Conservation (phyloP, 139 green algal genomes). For the Volvox reticuliferus region DNA sequence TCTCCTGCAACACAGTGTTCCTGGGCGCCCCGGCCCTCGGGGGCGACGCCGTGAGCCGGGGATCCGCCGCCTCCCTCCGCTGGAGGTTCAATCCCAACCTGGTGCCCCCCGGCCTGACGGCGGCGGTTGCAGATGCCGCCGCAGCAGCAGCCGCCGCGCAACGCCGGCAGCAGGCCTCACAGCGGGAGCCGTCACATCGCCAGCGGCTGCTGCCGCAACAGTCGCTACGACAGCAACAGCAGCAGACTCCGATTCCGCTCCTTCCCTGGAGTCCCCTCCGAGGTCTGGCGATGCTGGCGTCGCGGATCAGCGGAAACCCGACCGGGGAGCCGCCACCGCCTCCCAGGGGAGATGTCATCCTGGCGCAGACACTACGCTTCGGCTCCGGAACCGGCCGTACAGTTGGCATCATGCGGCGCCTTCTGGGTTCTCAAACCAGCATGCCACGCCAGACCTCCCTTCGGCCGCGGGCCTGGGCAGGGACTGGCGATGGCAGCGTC, state of each 20-base stretch:
- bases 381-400: neutral
- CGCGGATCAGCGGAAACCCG: neutral
- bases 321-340: neutral
- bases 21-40: neutral
- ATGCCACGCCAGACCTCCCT: neutral
- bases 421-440: neutral
- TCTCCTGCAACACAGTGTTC: neutral
- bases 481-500: neutral
- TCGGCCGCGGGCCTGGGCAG: neutral
- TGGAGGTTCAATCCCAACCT: slow-evolving; percentile 35
- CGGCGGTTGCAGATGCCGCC: neutral
- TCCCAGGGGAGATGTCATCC: neutral
- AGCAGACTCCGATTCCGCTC: neutral
- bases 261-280: neutral
- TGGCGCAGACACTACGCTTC: neutral
- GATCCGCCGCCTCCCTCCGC: neutral
- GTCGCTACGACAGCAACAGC: neutral
- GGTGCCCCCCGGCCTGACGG: neutral
- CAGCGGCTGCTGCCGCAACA: slow-evolving; percentile 2
- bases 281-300: neutral
- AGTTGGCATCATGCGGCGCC: neutral
- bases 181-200: neutral
- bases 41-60: neutral
- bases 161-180: no score
- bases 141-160: no score